Base-by-base conservation (phyloP, 345 rosid genomes). In the Dipteronia dyeriana region DNA sequence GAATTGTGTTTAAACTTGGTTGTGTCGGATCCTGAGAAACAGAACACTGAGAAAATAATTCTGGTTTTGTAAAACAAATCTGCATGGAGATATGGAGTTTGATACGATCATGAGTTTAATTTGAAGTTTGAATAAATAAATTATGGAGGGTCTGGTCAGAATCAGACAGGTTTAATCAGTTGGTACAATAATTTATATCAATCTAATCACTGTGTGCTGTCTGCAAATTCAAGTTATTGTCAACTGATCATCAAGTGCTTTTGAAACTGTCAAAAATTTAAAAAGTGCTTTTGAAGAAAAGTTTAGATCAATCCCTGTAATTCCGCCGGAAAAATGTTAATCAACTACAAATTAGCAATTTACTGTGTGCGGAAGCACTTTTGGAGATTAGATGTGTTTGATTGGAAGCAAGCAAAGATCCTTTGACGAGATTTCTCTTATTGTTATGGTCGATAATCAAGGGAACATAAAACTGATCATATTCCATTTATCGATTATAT, bases 1-100 rank as follows among this genome's bases (percentile, higher is more conserved):
- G 59, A 74, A 74, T 17, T 25, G 69, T 20, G 59, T 62, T 62
- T 16, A 4, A 25, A 43, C 2, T 62, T 17, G n/a, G 9, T 62
- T 43, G 8, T 74, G 76, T 74, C 69, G 43, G 76, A 16, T 74
- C 63, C 14, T 41, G 25, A 74, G 76, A 16, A 62, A 62, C 76
- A 74, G 5, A 61, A 41, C 45, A 41, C 6, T 34, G 38, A 60
- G 17, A 41, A 60, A 59, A 20, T 4, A 23, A 73, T 61, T 73
- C 29, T 31, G 10, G 11, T 31, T 34, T 19, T 16, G 34, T 20
- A 62, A 25, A 74, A 25, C 16, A 74, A 61, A 74, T 74, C 43
- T 62, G 4, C 23, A 43, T 43, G 49, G 63, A 45, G 59, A 74
- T 62, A 14, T 61, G 68, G 68, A 62, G 9, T 43, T 45, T 19